Conservation (phyloP, 208 protist species). For the Acanthamoeba lenticulata region DNA sequence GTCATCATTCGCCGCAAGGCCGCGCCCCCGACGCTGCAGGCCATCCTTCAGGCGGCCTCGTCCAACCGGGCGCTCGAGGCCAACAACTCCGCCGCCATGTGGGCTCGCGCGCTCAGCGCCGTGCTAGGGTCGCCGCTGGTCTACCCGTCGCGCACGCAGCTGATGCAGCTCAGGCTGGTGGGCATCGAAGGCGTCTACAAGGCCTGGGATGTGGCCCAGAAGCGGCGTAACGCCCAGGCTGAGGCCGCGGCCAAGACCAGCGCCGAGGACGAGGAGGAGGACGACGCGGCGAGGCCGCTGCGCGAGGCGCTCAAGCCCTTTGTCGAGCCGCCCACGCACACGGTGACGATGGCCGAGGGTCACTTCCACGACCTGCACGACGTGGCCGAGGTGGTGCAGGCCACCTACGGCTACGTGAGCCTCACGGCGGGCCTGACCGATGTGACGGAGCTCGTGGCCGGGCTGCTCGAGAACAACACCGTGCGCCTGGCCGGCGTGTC, state of each 20-base stretch:
- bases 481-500: neutral
- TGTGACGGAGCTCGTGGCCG: neutral
- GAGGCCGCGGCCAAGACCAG: too few relatives aligned
- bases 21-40: neutral
- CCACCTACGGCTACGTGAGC: slow-evolving; percentile 41
- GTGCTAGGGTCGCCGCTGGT: neutral
- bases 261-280: neutral
- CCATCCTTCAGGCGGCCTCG: neutral
- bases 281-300: neutral
- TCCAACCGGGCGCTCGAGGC: neutral
- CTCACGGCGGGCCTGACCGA: neutral
- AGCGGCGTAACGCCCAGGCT: neutral
- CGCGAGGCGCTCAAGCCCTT: neutral
- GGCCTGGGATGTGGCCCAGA: neutral
- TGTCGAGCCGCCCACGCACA: neutral
- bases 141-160: neutral
- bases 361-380: slow-evolving; percentile 19
- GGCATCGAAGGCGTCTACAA: neutral
- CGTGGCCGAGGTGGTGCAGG: slow-evolving; percentile 11
- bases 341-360: slow-evolving; percentile 26
- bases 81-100: neutral
- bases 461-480: neutral
- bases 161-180: neutral
- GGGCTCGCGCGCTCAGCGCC: slow-evolving; percentile 6
- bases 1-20: slow-evolving; percentile 1